A percentile compares a stretch with the other conserved stretches of the same genome.
These are phyloP conservation scores for Gossypium anomalum DNA, from an alignment of 345 rosid genomes.

Conservation along the genomic window DNA sequence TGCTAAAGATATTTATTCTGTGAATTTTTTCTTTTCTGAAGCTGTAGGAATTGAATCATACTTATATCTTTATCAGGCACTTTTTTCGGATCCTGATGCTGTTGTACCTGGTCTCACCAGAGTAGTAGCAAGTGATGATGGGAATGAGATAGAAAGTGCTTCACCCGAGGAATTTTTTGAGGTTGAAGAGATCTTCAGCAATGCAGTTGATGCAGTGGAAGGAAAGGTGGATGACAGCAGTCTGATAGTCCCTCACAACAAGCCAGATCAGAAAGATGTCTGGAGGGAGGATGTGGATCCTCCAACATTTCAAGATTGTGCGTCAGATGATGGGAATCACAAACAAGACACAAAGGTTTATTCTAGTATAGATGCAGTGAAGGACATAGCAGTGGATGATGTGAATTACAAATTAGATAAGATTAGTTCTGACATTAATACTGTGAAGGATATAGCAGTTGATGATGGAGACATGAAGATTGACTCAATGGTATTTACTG, in stretches of 20 bases:
- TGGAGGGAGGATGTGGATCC: slow-evolving; percentile 68
- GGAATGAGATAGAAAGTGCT: slow-evolving; percentile 52
- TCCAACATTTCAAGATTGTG: slow-evolving; percentile 68
- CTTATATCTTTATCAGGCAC: slow-evolving; percentile 79
- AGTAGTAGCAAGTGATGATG: slow-evolving; percentile 50
- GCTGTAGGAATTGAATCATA: slow-evolving; percentile 64
- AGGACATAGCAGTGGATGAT: slow-evolving; percentile 93
- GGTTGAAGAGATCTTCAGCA: slow-evolving; percentile 96
- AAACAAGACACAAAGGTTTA: slow-evolving; percentile 43
- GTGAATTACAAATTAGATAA: slow-evolving; percentile 63
- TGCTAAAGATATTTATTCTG: slow-evolving; percentile 29
- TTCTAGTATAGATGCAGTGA: slow-evolving; percentile 54
- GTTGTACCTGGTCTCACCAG: slow-evolving; percentile 56
- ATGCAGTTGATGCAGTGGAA: slow-evolving; percentile 58
- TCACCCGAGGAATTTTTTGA: slow-evolving; percentile 97
- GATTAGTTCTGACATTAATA: slow-evolving; percentile 42
- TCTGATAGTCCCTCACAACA: slow-evolving; percentile 29
- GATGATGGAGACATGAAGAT: slow-evolving; percentile 62
- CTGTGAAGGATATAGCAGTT: slow-evolving; percentile 79
- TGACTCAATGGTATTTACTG: slow-evolving; percentile 23
- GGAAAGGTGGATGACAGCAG: slow-evolving; percentile 42
- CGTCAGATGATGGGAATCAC: slow-evolving; percentile 62
- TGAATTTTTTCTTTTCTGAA: slow-evolving; percentile 21
- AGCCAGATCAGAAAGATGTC: slow-evolving; percentile 46
- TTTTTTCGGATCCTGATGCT: slow-evolving; percentile 76